Evolutionary conservation across 345 rosid genomes (phyloP).

Genomic region (Pistacia atlantica): DNA sequence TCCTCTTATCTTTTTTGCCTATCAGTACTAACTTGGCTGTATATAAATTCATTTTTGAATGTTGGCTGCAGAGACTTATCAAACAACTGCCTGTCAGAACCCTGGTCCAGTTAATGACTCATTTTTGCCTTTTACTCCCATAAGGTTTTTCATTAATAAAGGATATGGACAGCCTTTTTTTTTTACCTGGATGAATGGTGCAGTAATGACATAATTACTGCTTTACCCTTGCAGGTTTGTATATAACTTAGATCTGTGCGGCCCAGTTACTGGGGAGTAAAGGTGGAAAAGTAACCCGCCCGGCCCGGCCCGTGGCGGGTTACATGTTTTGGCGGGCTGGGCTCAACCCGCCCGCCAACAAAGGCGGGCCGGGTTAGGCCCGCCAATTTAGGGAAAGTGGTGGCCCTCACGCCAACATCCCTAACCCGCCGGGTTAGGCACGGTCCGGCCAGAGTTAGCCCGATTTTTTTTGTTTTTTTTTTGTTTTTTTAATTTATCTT

Average conservation of each 20-base stretch:
- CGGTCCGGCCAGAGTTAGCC: too few species aligned
- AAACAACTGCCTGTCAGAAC: conserved; percentile 37
- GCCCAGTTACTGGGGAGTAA: conserved; percentile 79
- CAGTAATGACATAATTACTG: conserved; percentile 10
- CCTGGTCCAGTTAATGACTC: conserved; percentile 36
- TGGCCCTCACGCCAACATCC: too few species aligned
- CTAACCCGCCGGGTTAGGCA: too few species aligned
- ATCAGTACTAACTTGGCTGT: not conserved
- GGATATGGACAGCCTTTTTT: not conserved
- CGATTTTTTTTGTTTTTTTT: too few species aligned
- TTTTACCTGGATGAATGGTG: not conserved
- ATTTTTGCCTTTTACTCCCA: conserved; percentile 25
- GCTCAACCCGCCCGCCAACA: too few species aligned
- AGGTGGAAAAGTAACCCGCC: too few species aligned
- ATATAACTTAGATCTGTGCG: conserved; percentile 82
- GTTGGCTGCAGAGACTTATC: conserved; percentile 38
- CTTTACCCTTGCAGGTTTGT: conserved; percentile 69
- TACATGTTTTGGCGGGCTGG: too few species aligned
- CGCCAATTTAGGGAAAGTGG: too few species aligned
- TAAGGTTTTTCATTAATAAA: conserved; percentile 28
- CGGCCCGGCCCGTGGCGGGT: too few species aligned
- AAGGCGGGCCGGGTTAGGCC: too few species aligned
- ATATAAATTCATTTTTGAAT: conserved; percentile 1
- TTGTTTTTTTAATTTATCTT: too few species aligned
- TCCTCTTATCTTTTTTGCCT: not conserved